A percentile compares a stretch with the other conserved stretches of the same genome.
Conservation (phyloP, 441 rosid species). For the Populus tomentosa region DNA sequence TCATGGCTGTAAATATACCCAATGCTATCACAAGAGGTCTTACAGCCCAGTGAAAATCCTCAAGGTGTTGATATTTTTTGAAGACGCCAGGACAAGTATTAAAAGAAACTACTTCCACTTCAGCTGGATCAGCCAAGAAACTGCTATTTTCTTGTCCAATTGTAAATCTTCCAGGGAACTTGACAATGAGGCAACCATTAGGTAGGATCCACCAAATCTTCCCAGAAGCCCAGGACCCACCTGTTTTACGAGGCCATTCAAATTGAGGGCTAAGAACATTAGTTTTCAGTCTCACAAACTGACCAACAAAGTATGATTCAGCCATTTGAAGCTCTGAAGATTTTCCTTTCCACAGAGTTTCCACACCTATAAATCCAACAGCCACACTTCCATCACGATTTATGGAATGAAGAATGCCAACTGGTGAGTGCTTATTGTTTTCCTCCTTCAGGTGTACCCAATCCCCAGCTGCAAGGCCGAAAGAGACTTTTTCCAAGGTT, state of each 20-base stretch:
- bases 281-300: slow-evolving; percentile 60
- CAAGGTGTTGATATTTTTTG: slow-evolving; percentile 72
- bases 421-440: slow-evolving; percentile 57
- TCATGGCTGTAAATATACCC: slow-evolving; percentile 64
- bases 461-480: slow-evolving; percentile 79
- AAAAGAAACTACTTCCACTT: slow-evolving; percentile 68
- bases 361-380: slow-evolving; percentile 73
- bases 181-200: slow-evolving; percentile 80
- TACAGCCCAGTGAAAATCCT: slow-evolving; percentile 88
- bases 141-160: slow-evolving; percentile 42
- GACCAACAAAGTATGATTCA: slow-evolving; percentile 61
- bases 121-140: slow-evolving; percentile 81
- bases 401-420: slow-evolving; percentile 77
- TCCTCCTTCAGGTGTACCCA: slow-evolving; percentile 81
- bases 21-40: slow-evolving; percentile 70
- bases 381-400: slow-evolving; percentile 55
- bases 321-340: slow-evolving; percentile 73
- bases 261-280: slow-evolving; percentile 66
- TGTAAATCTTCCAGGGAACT: slow-evolving; percentile 66
- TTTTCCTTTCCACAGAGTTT: slow-evolving; percentile 72
- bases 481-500: slow-evolving; percentile 65
- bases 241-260: slow-evolving; percentile 66
- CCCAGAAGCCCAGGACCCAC: slow-evolving; percentile 72
- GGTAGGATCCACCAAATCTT: slow-evolving; percentile 58
- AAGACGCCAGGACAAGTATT: slow-evolving; percentile 52